Evolutionary conservation across 179 eudicot genomes (phyloP).

Genomic region (Beta lomatogona): DNA sequence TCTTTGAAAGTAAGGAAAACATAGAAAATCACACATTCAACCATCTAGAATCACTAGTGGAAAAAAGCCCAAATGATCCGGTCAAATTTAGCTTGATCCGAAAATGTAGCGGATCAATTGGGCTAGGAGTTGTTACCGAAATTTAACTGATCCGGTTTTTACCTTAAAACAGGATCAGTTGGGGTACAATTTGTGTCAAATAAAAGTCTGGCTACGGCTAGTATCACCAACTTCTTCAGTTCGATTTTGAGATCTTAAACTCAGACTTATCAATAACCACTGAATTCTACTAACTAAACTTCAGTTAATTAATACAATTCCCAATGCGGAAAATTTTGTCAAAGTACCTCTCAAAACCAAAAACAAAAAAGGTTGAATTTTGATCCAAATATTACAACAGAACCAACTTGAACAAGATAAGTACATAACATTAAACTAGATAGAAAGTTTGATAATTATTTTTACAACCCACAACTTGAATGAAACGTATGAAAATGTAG

Average conservation of each 20-base stretch:
- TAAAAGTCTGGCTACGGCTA: no score
- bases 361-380: background rate
- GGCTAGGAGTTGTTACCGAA: no score
- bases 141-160: no score
- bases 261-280: background rate
- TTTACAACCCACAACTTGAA: background rate
- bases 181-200: no score
- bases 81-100: no score
- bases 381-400: background rate
- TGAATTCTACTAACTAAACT: background rate
- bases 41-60: no score
- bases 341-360: background rate
- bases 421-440: background rate
- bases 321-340: background rate
- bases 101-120: no score
- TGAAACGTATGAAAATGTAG: background rate
- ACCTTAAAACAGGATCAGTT: no score
- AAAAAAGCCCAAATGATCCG: no score
- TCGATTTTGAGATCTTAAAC: background rate
- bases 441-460: background rate
- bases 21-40: no score
- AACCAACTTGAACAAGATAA: background rate
- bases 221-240: conserved; percentile 54
- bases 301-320: background rate
- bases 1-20: no score